These are phyloP conservation scores for Aegilops umbellulata DNA, from an alignment of 176 grass and related monocot species.

Conservation along the genomic window DNA sequence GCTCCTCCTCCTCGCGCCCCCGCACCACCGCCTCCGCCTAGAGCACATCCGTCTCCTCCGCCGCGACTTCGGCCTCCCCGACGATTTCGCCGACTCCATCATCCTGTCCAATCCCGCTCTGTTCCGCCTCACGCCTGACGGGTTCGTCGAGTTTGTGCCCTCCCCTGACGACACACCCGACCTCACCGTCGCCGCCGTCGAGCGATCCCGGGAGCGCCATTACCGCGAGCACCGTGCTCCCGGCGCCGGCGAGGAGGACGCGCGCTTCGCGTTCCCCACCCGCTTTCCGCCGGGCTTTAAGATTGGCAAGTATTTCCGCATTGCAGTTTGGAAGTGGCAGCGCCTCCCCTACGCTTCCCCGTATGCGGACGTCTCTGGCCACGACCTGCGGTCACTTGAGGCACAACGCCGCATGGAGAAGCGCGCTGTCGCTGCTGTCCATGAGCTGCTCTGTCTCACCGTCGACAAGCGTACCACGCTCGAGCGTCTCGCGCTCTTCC, in stretches of 20 bases:
- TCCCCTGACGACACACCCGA: conserved; percentile 40
- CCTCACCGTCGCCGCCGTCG: conserved; percentile 58
- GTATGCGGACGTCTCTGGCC: conserved; percentile 72
- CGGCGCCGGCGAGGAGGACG: conserved; percentile 58
- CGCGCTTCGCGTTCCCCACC: conserved; percentile 76
- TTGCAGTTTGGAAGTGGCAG: conserved; percentile 93
- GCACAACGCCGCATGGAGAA: conserved; percentile 80
- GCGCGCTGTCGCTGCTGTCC: conserved; percentile 66
- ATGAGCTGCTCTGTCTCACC: conserved; percentile 65
- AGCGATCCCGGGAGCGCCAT: conserved; percentile 63
- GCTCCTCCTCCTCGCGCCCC: conserved; percentile 68
- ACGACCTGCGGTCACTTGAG: conserved; percentile 87
- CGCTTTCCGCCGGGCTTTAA: conserved; percentile 90
- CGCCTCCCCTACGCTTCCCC: conserved; percentile 85
- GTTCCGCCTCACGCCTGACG: conserved; percentile 62
- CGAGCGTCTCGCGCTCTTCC: conserved; percentile 78
- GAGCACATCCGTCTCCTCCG: conserved; percentile 76
- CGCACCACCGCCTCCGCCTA: conserved; percentile 57
- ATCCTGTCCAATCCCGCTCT: conserved; percentile 56
- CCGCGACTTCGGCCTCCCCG: conserved; percentile 67
- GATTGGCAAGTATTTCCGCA: conserved; percentile 90
- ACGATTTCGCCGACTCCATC: conserved; percentile 78
- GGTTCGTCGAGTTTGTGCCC: conserved; percentile 71
- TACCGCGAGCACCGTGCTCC: conserved; percentile 58
- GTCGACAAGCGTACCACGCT: conserved; percentile 77